A percentile compares a stretch with the other conserved stretches of the same genome.
phyloP scores from a whole-genome alignment of 768 basidiomycete species.

The Albatrellus ellisii region DNA sequence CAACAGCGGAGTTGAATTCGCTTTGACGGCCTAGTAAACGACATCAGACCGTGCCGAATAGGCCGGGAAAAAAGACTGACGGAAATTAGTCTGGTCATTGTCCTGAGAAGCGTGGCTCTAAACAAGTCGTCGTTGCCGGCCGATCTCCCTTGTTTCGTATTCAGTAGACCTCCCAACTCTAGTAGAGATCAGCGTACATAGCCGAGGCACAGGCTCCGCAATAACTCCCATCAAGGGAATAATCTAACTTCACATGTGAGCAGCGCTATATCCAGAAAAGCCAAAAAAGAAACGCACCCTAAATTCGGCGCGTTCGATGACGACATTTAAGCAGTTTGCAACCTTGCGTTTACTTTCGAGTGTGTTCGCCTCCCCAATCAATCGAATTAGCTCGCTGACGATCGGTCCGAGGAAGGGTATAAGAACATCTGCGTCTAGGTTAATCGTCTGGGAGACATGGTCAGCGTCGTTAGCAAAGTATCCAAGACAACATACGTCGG shows the following conservation, averaged over 20 bases:
- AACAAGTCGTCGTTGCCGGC: slow-evolving; percentile 61
- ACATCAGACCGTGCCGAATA: not conserved
- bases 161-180: too few relatives aligned
- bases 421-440: slow-evolving; percentile 51
- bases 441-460: slow-evolving; percentile 33
- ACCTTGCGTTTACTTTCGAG: slow-evolving; percentile 68
- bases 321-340: slow-evolving; percentile 49
- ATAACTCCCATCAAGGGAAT: slow-evolving; percentile 50
- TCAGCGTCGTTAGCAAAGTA: slow-evolving; percentile 6
- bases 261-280: not conserved
- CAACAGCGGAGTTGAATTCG: slow-evolving; percentile 41
- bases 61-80: slow-evolving; percentile 25
- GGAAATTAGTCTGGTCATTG: slow-evolving; percentile 55
- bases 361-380: slow-evolving; percentile 63
- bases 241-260: slow-evolving; percentile 32
- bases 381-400: slow-evolving; percentile 50
- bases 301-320: slow-evolving; percentile 40
- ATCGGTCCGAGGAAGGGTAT: slow-evolving; percentile 51
- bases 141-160: slow-evolving; percentile 56
- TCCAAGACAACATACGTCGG: slow-evolving; percentile 49
- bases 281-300: slow-evolving; percentile 17
- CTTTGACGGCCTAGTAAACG: slow-evolving; percentile 44
- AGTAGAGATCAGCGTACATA: slow-evolving; percentile 44
- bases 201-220: slow-evolving; percentile 45
- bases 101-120: slow-evolving; percentile 55